Evolutionary conservation across 805 yeast species (phyloP), one percentile per base, ranked within the genome.

Genomic region (Metschnikowia amazonensis): DNA sequence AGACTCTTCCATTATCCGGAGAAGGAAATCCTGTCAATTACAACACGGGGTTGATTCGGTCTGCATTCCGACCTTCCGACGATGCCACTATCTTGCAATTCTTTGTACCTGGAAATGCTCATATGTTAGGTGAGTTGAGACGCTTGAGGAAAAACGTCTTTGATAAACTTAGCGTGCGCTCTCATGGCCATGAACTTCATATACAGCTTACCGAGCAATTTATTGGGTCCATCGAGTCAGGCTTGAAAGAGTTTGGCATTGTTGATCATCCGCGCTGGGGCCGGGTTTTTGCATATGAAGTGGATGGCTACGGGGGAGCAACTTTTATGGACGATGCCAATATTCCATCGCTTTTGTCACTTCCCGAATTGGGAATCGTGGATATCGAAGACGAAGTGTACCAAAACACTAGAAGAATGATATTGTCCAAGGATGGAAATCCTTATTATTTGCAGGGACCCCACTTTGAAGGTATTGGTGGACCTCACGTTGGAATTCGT

Each of bases 251-350:
- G 30, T 72, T 77, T 63, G 96, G 86, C 0, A 75, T 83, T 1
- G 72, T 81, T n/a, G 66, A 79, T 2, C 94, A 89, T 60, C 81
- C 84, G 2, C 63, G 54, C 9, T 85, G 70, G 63, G 96, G 96
- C 1, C 71, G 75, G 49, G 96, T 89, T 4, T 86, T 79, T 55
- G 96, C 97, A 0, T 89, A 82, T 57, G 97, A 89, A 62, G 82
- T 89, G 16, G 97, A 89, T 62, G 96, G 96, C 0, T 89, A 76
- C 59, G 95, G 95, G 2, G 74, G 94, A 23, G 51, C 74, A 0
- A 67, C 78, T 20, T 72, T 82, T 51, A 89, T 89, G 95, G 96
- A 89, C 63, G 97, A 89, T 64, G 96, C 96, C 18, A 89, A 89
- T 58, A 72, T 89, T 14, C 97, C 97, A 1, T 86, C 95, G 1